Evolutionary conservation across 345 rosid genomes (phyloP).

Genomic region (Combretum micranthum): DNA sequence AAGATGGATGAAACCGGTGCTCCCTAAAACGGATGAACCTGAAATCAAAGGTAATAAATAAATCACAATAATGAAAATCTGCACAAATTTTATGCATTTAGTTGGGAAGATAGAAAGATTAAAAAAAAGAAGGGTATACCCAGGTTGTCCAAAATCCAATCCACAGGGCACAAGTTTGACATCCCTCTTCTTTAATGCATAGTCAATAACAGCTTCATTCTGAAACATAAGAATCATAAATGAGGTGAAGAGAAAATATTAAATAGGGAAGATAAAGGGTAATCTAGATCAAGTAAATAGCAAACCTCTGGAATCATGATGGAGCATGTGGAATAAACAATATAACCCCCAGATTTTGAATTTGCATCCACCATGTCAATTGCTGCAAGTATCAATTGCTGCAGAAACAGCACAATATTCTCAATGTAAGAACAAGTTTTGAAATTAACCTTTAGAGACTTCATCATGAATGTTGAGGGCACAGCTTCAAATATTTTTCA

Average conservation of each 20-base stretch:
- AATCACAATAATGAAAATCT: background rate
- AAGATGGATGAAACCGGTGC: constrained; percentile 63
- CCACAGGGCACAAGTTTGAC: constrained; percentile 91
- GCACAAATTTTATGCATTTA: background rate
- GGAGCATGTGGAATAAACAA: constrained; percentile 94
- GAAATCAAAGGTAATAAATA: constrained; percentile 1
- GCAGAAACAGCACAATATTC: constrained; percentile 1
- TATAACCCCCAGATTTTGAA: constrained; percentile 84
- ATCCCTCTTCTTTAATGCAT: constrained; percentile 77
- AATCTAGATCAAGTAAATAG: constrained; percentile 2
- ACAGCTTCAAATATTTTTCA: no score
- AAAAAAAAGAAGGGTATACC: constrained; percentile 54
- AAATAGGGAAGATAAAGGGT: constrained; percentile 2
- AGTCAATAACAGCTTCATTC: constrained; percentile 88
- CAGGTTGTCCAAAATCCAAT: constrained; percentile 76
- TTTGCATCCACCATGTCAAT: constrained; percentile 89
- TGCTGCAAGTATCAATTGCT: constrained; percentile 92
- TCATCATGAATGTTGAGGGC: no score
- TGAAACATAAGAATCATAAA: constrained; percentile 22
- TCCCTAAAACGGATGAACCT: constrained; percentile 61
- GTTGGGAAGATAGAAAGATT: background rate
- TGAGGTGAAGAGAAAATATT: background rate
- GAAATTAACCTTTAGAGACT: background rate
- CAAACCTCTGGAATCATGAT: constrained; percentile 86
- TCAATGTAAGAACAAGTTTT: background rate